Evolutionary conservation across 192 early-diverging fungal genomes (phyloP), one percentile per base, ranked within the genome.

Genomic region (Podila minutissima): DNA sequence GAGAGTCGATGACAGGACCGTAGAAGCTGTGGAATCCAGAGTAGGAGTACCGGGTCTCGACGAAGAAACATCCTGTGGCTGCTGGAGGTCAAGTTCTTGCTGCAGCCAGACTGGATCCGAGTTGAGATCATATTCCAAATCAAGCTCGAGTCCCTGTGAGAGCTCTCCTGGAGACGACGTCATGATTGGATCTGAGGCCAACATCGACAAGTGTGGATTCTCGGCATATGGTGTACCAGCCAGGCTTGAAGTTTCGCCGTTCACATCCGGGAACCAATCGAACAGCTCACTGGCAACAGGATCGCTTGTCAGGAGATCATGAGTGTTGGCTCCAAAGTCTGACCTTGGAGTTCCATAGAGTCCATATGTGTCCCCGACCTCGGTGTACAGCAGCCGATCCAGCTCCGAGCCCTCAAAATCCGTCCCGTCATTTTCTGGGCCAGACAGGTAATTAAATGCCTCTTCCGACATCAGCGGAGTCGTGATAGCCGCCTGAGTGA

Each of bases 181-280:
- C 12, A 79, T 29, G 9, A 62, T 68, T 51, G 76, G 76, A 41
- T 72, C 70, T 17, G 60, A 64, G 12, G 66, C 71, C 8, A 79
- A 32, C 12, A 67, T 24, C 12, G 69, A 71, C 0, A 71, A 37
- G n/a, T 71, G 68, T 37, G 62, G 75, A 10, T 78, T 64, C 12
- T 8, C 41, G 4, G 41, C 41, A 46, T 46, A 46, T 46, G 41
- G 41, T 46, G 41, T 46, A 4, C 13, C 41, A 46, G 3, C 41
- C 41, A 46, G 4, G 41, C 41, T 46, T 17, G 41, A 46, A 3
- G 15, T 19, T 0, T 17, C 59, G 31, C 58, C 29, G 19, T 26
- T 51, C 1, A 35, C 62, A 20, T 71, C 75, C 8, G 75, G 64
- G 32, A 79, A 79, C 76, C 76, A 79, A 26, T 79, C 76, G 51